Conservation (phyloP, 805 yeast species). For the Candida rishiriensis region DNA sequence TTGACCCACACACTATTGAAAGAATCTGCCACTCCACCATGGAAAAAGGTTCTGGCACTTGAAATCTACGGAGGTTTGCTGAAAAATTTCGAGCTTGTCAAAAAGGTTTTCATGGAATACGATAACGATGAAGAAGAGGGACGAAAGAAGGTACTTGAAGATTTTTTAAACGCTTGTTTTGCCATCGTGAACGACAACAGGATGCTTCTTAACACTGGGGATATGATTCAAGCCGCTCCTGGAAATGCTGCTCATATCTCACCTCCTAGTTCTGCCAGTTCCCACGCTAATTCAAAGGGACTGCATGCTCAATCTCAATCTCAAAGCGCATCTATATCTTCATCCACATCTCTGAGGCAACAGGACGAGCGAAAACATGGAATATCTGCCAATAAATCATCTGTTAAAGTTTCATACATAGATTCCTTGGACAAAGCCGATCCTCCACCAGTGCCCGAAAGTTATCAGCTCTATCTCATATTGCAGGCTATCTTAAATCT, state of each 20-base stretch:
- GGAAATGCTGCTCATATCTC: slow-evolving; percentile 4
- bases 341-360: slow-evolving; percentile 8
- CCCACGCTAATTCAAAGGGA: slow-evolving; percentile 1
- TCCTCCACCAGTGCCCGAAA: slow-evolving; percentile 62
- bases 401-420: slow-evolving; percentile 50
- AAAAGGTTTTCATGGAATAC: slow-evolving; percentile 53
- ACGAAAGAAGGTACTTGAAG: slow-evolving; percentile 56
- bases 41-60: slow-evolving; percentile 73
- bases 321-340: neutral
- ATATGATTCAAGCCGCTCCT: slow-evolving; percentile 29
- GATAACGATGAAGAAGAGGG: slow-evolving; percentile 48
- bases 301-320: slow-evolving; percentile 3
- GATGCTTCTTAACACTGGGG: slow-evolving; percentile 31
- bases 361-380: slow-evolving; percentile 15
- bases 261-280: slow-evolving; percentile 9
- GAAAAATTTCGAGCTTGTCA: slow-evolving; percentile 49
- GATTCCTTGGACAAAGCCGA: slow-evolving; percentile 80
- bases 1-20: slow-evolving; percentile 66
- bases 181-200: slow-evolving; percentile 32
- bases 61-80: slow-evolving; percentile 67
- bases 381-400: slow-evolving; percentile 40
- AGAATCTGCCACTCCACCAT: slow-evolving; percentile 49
- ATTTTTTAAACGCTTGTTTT: slow-evolving; percentile 43
- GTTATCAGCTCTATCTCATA: slow-evolving; percentile 59
- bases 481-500: slow-evolving; percentile 47